Evolutionary conservation across 768 basidiomycete genomes (phyloP).

Genomic region (Daedaleopsis sinensis): DNA sequence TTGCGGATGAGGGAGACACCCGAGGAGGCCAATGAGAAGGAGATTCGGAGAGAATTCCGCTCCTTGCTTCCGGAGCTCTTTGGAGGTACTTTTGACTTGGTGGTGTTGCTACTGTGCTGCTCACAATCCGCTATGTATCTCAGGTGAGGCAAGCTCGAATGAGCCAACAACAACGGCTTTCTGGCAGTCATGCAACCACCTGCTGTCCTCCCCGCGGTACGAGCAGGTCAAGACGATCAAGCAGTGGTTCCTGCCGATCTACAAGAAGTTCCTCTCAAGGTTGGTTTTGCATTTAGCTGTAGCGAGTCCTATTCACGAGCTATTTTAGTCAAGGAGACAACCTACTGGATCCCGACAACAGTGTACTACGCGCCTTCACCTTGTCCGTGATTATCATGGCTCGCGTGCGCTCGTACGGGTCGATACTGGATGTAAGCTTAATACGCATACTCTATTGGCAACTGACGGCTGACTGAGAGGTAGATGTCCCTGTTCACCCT

Average conservation of each 20-base stretch:
- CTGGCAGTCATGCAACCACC: constrained; percentile 44
- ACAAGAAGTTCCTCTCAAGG: constrained; percentile 51
- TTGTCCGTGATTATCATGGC: constrained; percentile 62
- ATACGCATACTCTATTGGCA: background rate
- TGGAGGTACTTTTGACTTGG: constrained; percentile 44
- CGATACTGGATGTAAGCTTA: constrained; percentile 64
- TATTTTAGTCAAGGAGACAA: constrained; percentile 7
- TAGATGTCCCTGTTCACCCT: constrained; percentile 47
- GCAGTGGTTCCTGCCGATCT: constrained; percentile 75
- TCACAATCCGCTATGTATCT: background rate
- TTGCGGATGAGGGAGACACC: constrained; percentile 67
- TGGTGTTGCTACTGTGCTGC: background rate
- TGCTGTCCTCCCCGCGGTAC: constrained; percentile 63
- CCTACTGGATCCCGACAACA: constrained; percentile 10
- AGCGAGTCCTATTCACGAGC: background rate
- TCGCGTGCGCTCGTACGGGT: constrained; percentile 63
- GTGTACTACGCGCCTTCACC: constrained; percentile 57
- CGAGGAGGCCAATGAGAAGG: constrained; percentile 69
- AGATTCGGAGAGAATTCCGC: constrained; percentile 73
- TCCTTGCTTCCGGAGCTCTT: constrained; percentile 68
- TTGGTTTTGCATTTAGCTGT: constrained; percentile 30
- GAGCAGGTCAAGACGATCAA: constrained; percentile 73
- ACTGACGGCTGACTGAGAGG: background rate
- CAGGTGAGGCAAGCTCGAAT: constrained; percentile 14
- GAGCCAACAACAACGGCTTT: constrained; percentile 17